Percentiles rank a stretch among this genome's conserved stretches.
phyloP scores from a whole-genome alignment of 1,139 yeast genomes.

The Yamadazyma epiphylla region DNA sequence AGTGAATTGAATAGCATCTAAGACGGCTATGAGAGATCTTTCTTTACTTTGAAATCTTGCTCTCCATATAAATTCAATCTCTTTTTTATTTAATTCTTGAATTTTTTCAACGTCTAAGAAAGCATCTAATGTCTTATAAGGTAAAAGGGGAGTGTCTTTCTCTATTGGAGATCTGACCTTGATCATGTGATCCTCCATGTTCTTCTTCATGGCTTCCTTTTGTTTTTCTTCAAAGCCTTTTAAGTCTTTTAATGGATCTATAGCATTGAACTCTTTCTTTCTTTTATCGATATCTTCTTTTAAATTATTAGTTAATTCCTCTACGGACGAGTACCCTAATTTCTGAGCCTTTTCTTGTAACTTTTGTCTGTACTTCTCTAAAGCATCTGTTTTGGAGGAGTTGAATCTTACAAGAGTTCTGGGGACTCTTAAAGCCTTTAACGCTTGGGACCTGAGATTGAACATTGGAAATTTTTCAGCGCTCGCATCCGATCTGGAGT shows the following conservation, averaged over 20 bases:
- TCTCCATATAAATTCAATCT: slow-evolving; percentile 84
- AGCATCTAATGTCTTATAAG: slow-evolving; percentile 69
- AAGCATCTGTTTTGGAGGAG: slow-evolving; percentile 10
- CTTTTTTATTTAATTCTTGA: slow-evolving; percentile 50
- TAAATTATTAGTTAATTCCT: slow-evolving; percentile 60
- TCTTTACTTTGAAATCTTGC: slow-evolving; percentile 71
- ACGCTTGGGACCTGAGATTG: no score
- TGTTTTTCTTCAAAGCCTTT: slow-evolving; percentile 50
- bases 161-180: slow-evolving; percentile 55
- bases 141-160: slow-evolving; percentile 41
- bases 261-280: slow-evolving; percentile 52
- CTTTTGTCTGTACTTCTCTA: slow-evolving; percentile 26
- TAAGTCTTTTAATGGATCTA: slow-evolving; percentile 70
- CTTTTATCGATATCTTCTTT: slow-evolving; percentile 58
- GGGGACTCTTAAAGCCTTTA: no score
- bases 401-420: slow-evolving; percentile 6
- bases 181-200: slow-evolving; percentile 57
- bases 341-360: slow-evolving; percentile 34
- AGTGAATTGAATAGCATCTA: slow-evolving; percentile 54
- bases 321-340: slow-evolving; percentile 42
- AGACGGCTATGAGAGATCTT: slow-evolving; percentile 59
- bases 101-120: slow-evolving; percentile 70
- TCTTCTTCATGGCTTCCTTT: slow-evolving; percentile 28
- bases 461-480: neutral
- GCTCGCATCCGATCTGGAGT: no score